Evolutionary conservation across 768 basidiomycete species (phyloP).

Genomic region (Harrya chromipes): DNA sequence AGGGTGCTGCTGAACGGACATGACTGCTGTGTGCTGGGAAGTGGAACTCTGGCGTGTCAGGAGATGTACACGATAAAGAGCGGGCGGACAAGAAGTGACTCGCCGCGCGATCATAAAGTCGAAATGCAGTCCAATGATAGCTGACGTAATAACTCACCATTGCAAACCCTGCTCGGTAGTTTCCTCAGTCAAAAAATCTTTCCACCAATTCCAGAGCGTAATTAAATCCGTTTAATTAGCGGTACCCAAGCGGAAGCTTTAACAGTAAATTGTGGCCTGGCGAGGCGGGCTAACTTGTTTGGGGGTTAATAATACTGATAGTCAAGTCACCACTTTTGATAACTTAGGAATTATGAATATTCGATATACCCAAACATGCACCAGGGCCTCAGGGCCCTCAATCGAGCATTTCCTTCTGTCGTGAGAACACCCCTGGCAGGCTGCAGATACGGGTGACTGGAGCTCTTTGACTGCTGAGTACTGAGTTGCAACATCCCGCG

Average conservation of each 20-base stretch:
- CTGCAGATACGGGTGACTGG: too few relatives aligned
- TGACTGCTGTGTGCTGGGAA: conserved; percentile 20
- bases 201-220: background rate
- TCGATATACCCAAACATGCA: conserved; percentile 3
- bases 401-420: conserved; percentile 4
- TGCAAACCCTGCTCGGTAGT: too few relatives aligned
- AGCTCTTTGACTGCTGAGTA: too few relatives aligned
- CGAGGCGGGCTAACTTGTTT: background rate
- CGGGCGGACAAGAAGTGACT: conserved; percentile 10
- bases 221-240: conserved; percentile 1
- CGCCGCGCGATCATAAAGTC: conserved; percentile 22
- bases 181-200: conserved; percentile 1
- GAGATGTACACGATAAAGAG: conserved; percentile 6
- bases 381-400: background rate
- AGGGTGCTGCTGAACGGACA: conserved; percentile 60
- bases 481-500: background rate
- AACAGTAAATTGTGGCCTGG: too few relatives aligned
- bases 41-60: conserved; percentile 6
- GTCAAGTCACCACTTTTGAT: background rate
- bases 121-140: background rate
- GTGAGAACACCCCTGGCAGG: conserved; percentile 4
- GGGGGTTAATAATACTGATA: background rate
- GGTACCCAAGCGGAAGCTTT: background rate
- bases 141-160: conserved; percentile 22
- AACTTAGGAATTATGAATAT: too few relatives aligned